A percentile compares a stretch with the other conserved stretches of the same genome.
Conservation (phyloP, 2,329 filamentous ascomycete genomes). For the Penicillium sp. region DNA sequence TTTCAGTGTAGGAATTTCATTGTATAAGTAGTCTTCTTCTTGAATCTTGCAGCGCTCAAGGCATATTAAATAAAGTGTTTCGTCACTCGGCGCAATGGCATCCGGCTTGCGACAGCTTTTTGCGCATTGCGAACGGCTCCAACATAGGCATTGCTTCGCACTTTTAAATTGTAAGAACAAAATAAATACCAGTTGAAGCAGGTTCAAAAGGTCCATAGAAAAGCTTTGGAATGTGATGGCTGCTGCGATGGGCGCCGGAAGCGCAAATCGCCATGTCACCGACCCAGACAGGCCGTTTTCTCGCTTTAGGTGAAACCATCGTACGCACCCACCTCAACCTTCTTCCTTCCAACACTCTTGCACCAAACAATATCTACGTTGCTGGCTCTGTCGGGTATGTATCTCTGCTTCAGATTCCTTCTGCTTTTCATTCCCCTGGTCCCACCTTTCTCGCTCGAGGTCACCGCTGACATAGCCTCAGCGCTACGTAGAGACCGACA, state of each 20-base stretch:
- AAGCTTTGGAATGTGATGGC: slow-evolving; percentile 20
- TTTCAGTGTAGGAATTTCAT: neutral
- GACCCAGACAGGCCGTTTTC: slow-evolving; percentile 35
- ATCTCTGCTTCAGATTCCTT: slow-evolving; percentile 16
- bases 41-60: neutral
- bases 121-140: slow-evolving; percentile 25
- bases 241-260: slow-evolving; percentile 22
- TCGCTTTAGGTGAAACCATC: slow-evolving; percentile 46
- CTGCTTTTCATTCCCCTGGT: slow-evolving; percentile 16
- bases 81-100: slow-evolving; percentile 26
- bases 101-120: slow-evolving; percentile 26
- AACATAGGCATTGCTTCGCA: neutral
- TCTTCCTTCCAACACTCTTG: slow-evolving; percentile 22
- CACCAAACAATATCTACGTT: slow-evolving; percentile 7
- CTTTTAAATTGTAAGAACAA: slow-evolving; percentile 1
- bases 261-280: slow-evolving; percentile 35
- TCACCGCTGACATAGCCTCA: slow-evolving; percentile 43
- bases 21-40: slow-evolving; percentile 2
- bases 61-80: slow-evolving; percentile 17
- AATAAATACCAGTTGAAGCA: neutral
- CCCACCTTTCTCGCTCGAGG: slow-evolving; percentile 33
- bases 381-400: slow-evolving; percentile 15
- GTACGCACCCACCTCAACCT: slow-evolving; percentile 34
- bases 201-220: neutral
- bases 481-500: slow-evolving; percentile 38